Base-by-base conservation (phyloP, 441 rosid genomes). In the Rhodomyrtus psidioides region DNA sequence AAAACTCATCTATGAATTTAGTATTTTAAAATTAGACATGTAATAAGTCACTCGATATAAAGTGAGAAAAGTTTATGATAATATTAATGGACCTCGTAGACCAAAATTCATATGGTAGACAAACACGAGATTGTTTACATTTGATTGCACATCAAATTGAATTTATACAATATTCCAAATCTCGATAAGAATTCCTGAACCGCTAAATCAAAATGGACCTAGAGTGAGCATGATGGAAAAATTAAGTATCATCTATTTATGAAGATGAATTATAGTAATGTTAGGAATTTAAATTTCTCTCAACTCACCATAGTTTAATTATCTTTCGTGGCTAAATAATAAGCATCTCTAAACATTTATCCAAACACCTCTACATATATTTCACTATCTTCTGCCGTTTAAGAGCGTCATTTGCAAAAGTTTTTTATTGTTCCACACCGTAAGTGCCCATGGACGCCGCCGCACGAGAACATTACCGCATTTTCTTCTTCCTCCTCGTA, bases 61-160 rank as follows among this genome's bases (percentile, higher is more conserved):
- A 0, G 9, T 8, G 0, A 8, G 75, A 30, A 1, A 1, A 1
- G 0, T 4, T 62, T 8, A 3, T 8, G 1, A 28, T 28, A 2
- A 16, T 28, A 30, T 30, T 42, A 8, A 23, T 8, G 23, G 9
- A 62, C 1, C 0, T 62, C 21, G 4, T 62, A 17, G 28, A 60
- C 1, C 1, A 16, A 28, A 28, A 28, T 60, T 60, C 23, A 60
- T 16, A 60, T 0, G 12, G 10, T 7, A 2, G 0, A 4, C 10
- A 15, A 59, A 27, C 0, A 15, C 27, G 6, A 6, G 6, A 59
- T 59, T 59, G 2, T 59, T 15, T 7, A 9, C 0, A 7, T 10
- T 27, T 27, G 27, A 59, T 15, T 0, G 0, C 14, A 2, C 3
- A 0, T 2, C 4, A 59, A 27, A 59, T 59, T 59, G 21, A 27